Percentiles rank a stretch among this genome's conserved stretches.
Conservation (phyloP, 257 asterid species). For the Eucommia ulmoides region DNA sequence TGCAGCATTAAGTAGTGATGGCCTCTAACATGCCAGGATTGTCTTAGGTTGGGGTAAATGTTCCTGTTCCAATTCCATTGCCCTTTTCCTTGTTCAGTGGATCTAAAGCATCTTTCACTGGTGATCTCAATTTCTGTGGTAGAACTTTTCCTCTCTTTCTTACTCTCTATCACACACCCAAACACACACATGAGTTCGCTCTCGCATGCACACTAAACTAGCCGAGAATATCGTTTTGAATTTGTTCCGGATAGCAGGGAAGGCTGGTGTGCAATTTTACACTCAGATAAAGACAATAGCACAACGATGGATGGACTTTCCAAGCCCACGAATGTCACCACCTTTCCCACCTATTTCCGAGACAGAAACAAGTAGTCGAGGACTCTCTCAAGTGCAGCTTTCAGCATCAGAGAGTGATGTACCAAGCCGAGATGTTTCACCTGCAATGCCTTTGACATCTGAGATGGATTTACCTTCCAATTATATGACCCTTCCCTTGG, state of each 20-base stretch:
- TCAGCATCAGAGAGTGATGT: slow-evolving; percentile 14
- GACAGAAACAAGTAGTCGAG: slow-evolving; percentile 17
- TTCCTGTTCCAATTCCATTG: slow-evolving; percentile 22
- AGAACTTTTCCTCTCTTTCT: not conserved
- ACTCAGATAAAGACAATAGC: slow-evolving; percentile 23
- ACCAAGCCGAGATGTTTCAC: slow-evolving; percentile 13
- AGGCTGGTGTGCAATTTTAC: slow-evolving; percentile 29
- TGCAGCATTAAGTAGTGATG: no score
- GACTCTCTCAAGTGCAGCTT: slow-evolving; percentile 7
- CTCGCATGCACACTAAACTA: not conserved
- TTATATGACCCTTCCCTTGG: slow-evolving; percentile 10
- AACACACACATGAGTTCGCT: not conserved
- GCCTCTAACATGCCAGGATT: slow-evolving; percentile 3
- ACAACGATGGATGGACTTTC: slow-evolving; percentile 32
- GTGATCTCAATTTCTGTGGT: slow-evolving; percentile 34
- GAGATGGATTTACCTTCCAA: slow-evolving; percentile 11
- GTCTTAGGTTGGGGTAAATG: slow-evolving; percentile 30
- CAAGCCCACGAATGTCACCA: slow-evolving; percentile 18
- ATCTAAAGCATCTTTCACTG: slow-evolving; percentile 20
- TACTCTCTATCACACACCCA: not conserved
- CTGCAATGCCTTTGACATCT: slow-evolving; percentile 10
- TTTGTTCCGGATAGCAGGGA: slow-evolving; percentile 14
- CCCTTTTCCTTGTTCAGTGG: slow-evolving; percentile 23
- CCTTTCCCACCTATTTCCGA: slow-evolving; percentile 19
- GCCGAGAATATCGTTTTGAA: not conserved